A percentile compares a stretch with the other conserved stretches of the same genome.
phyloP scores from a whole-genome alignment of 345 rosid genomes.

The Populus ilicifolia region DNA sequence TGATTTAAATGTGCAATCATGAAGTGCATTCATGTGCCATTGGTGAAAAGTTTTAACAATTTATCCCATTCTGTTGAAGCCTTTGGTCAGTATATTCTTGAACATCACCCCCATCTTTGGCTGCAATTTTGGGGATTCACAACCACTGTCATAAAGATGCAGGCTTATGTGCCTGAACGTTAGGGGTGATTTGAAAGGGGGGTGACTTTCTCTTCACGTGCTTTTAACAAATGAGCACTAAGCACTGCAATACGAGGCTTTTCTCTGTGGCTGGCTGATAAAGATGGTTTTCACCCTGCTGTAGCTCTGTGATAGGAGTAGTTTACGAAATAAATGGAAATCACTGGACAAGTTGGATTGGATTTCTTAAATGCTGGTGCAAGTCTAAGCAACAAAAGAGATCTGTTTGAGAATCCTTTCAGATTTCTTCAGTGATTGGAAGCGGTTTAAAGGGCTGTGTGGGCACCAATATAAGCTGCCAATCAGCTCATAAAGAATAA shows the following conservation, averaged over 20 bases:
- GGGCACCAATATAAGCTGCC: background rate
- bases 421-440: background rate
- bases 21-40: background rate
- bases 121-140: background rate
- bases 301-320: background rate
- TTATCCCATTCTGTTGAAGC: background rate
- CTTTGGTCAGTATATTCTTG: background rate
- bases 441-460: background rate
- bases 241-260: background rate
- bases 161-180: background rate
- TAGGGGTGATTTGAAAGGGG: background rate
- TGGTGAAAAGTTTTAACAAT: background rate
- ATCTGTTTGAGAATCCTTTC: background rate
- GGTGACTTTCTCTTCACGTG: too few relatives aligned
- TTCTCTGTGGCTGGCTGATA: background rate
- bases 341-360: background rate
- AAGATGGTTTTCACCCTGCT: background rate
- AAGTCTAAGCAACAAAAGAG: background rate
- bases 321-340: background rate
- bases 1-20: background rate
- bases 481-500: background rate
- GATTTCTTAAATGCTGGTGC: background rate
- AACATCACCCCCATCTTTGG: background rate
- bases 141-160: background rate
- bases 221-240: too few relatives aligned